Percentiles rank a stretch among this genome's conserved stretches.
Evolutionary conservation across 2,329 filamentous ascomycete genomes (phyloP).

Genomic region (Neophaeococcomyces aloes): DNA sequence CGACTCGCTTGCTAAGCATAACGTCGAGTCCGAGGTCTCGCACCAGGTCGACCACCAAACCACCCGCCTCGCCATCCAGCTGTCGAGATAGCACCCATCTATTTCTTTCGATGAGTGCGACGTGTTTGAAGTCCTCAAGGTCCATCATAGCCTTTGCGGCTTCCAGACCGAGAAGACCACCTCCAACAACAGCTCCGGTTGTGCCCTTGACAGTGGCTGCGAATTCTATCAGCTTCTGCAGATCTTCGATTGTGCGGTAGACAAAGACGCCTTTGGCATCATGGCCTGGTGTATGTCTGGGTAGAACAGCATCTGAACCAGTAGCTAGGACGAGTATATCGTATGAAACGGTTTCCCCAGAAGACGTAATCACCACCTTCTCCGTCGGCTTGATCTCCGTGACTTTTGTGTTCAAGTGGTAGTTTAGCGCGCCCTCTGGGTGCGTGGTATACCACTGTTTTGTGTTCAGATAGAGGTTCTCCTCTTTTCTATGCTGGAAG

Average conservation of each 20-base stretch:
- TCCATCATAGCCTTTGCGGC: slow-evolving; percentile 90
- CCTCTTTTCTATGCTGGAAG: slow-evolving; percentile 74
- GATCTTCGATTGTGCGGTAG: slow-evolving; percentile 74
- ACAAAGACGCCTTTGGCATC: slow-evolving; percentile 79
- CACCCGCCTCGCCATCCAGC: slow-evolving; percentile 69
- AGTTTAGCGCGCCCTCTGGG: slow-evolving; percentile 57
- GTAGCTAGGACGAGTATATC: slow-evolving; percentile 77
- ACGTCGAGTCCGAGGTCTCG: slow-evolving; percentile 68
- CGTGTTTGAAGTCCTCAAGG: slow-evolving; percentile 59
- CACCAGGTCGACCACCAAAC: slow-evolving; percentile 73
- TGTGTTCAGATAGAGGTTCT: slow-evolving; percentile 80
- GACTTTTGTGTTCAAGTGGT: slow-evolving; percentile 65
- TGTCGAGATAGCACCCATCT: slow-evolving; percentile 74
- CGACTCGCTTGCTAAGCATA: slow-evolving; percentile 64
- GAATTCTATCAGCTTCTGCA: slow-evolving; percentile 66
- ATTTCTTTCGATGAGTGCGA: slow-evolving; percentile 73
- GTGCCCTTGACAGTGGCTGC: slow-evolving; percentile 56
- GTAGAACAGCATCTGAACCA: slow-evolving; percentile 72
- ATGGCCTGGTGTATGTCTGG: slow-evolving; percentile 60
- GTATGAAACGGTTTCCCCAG: slow-evolving; percentile 60
- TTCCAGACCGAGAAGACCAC: slow-evolving; percentile 74
- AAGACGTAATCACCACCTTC: slow-evolving; percentile 60
- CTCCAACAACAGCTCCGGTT: slow-evolving; percentile 67
- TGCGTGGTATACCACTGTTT: slow-evolving; percentile 67
- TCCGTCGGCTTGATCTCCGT: slow-evolving; percentile 52